Conservation (phyloP, 2,329 filamentous ascomycete genomes). For the Microcyclospora pomicola region DNA sequence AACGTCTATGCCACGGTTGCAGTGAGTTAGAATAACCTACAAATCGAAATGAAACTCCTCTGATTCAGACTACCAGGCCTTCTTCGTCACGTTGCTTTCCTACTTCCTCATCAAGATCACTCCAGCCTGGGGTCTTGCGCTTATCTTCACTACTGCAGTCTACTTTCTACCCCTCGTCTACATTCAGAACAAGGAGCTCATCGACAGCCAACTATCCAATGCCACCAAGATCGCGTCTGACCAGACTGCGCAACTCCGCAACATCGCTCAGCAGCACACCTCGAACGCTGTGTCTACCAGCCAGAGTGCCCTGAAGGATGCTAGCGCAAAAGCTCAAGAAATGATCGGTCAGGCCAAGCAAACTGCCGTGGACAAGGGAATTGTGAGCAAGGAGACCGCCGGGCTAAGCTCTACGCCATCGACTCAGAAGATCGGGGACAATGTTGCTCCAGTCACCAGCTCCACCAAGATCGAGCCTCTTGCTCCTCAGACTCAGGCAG, state of each 20-base stretch:
- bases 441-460: background rate
- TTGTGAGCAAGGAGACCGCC: slow-evolving; percentile 22
- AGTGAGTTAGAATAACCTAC: slow-evolving; percentile 30
- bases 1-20: slow-evolving; percentile 47
- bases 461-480: no score
- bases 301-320: slow-evolving; percentile 46
- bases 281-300: slow-evolving; percentile 43
- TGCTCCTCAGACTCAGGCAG: no score
- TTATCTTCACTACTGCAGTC: slow-evolving; percentile 41
- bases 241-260: slow-evolving; percentile 46
- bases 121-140: slow-evolving; percentile 49
- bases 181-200: slow-evolving; percentile 50
- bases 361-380: slow-evolving; percentile 22
- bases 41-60: background rate
- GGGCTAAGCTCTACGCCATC: slow-evolving; percentile 8
- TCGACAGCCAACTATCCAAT: slow-evolving; percentile 46
- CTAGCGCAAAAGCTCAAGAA: slow-evolving; percentile 46
- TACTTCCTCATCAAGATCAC: slow-evolving; percentile 54
- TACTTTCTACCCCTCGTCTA: slow-evolving; percentile 50
- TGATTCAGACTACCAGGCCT: slow-evolving; percentile 34
- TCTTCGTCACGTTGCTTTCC: slow-evolving; percentile 42
- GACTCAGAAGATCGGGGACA: slow-evolving; percentile 8
- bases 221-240: slow-evolving; percentile 40
- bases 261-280: slow-evolving; percentile 46
- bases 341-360: slow-evolving; percentile 31